These are phyloP conservation scores for Pseudogymnoascus sp. DNA, from an alignment of 2,329 filamentous ascomycete genomes.

Conservation along the genomic window DNA sequence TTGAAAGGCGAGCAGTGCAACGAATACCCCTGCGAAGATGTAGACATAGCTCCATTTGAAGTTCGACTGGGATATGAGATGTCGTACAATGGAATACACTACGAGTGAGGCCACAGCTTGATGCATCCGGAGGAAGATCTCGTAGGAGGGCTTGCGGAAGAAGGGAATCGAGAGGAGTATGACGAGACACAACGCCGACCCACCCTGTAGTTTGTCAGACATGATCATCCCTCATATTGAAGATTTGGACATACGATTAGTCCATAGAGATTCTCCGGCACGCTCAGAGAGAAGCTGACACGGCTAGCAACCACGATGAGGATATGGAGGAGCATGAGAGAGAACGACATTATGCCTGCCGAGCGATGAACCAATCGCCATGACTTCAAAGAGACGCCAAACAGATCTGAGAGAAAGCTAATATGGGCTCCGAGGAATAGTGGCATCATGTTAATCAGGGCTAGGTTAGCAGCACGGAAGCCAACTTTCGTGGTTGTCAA, in stretches of 20 bases:
- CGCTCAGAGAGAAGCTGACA: not conserved
- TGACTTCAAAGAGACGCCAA: conserved; percentile 15
- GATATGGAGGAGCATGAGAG: conserved; percentile 15
- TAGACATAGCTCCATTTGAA: conserved; percentile 11
- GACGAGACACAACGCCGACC: conserved; percentile 16
- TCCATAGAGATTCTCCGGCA: conserved; percentile 14
- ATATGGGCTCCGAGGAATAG: conserved; percentile 15
- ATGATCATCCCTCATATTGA: not conserved
- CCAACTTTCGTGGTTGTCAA: not conserved
- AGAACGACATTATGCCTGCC: conserved; percentile 16
- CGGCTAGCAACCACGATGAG: conserved; percentile 5
- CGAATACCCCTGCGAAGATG: conserved; percentile 7
- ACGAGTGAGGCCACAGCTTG: conserved; percentile 15
- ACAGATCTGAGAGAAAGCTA: conserved; percentile 12
- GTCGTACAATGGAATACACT: conserved; percentile 16
- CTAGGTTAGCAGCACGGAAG: conserved; percentile 13
- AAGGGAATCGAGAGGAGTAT: conserved; percentile 16
- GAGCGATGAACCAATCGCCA: conserved; percentile 16
- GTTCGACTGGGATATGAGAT: conserved; percentile 12
- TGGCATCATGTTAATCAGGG: conserved; percentile 18
- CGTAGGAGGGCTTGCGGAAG: conserved; percentile 14
- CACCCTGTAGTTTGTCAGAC: conserved; percentile 18
- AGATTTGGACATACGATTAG: conserved; percentile 16
- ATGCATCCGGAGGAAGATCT: conserved; percentile 18
- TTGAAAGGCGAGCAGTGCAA: not conserved